A percentile compares a stretch with the other conserved stretches of the same genome.
Evolutionary conservation across 2,329 filamentous ascomycete genomes (phyloP).

Genomic region (Pseudocercospora musae): DNA sequence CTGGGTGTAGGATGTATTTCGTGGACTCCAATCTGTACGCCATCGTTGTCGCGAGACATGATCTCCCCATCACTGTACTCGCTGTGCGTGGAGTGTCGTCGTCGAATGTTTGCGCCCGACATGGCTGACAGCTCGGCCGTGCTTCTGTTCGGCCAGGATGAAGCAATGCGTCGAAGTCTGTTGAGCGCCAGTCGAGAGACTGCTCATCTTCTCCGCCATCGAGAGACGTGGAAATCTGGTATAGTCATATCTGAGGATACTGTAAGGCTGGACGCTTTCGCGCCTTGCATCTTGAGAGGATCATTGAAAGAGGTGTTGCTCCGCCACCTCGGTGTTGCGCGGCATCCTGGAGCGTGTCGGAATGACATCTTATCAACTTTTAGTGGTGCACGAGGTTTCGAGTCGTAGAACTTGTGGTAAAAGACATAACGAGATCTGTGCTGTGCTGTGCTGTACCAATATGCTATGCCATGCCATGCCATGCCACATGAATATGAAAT

Average conservation of each 20-base stretch:
- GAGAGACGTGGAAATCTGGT: background rate
- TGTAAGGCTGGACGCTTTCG: background rate
- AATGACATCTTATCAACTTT: no score
- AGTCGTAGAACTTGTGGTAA: background rate
- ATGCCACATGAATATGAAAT: background rate
- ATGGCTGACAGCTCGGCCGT: background rate
- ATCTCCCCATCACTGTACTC: slow-evolving; percentile 3
- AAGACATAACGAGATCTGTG: background rate
- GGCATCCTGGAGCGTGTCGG: background rate
- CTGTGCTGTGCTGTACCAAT: background rate
- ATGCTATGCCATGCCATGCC: no score
- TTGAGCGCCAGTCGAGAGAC: background rate
- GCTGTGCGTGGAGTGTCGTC: slow-evolving; percentile 13
- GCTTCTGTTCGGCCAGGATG: background rate
- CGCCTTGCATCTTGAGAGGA: background rate
- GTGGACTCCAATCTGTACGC: slow-evolving; percentile 5
- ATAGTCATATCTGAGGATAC: background rate
- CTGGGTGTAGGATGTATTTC: background rate
- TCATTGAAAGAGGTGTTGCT: background rate
- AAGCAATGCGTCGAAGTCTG: background rate
- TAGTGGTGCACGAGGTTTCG: no score
- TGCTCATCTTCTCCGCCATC: background rate
- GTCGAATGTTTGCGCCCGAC: slow-evolving; percentile 9
- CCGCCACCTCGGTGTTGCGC: background rate
- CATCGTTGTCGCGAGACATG: slow-evolving; percentile 6